Evolutionary conservation across 192 early-diverging fungal genomes (phyloP), one percentile per base, ranked within the genome.

Genomic region (Entomortierella chlamydospora): DNA sequence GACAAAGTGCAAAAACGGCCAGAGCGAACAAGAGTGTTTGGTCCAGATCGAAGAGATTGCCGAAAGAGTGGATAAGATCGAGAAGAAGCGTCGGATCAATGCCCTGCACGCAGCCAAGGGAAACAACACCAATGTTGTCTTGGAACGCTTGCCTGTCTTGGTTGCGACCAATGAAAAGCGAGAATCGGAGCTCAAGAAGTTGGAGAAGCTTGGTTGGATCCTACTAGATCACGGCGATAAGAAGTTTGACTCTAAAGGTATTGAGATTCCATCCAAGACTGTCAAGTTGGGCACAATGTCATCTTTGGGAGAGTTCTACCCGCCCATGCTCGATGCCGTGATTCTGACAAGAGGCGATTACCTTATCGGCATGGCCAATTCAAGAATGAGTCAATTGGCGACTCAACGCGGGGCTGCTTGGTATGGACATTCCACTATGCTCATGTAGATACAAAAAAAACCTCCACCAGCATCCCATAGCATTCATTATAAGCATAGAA

Each of bases 31-130:
- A 42, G 68, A 79, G 0, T 79, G 76, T 37, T 10, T 79, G 26
- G 76, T 79, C 12, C 76, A 79, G 68, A 79, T 79, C 22, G 76
- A 79, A 23, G 49, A 64, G 31, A 79, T 79, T 66, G 76, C 76
- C 20, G 68, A 79, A 29, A 79, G 70, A 42, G 76, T 79, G 20
- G 68, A 79, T 42, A 68, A 54, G 33, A 79, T 79, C 28, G 76
- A 79, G 34, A 70, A 66, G 33, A 1, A 79, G 26, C 56, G 76
- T 13, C 68, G 63, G 34, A 60, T 61, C 31, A 42, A 78, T 57
- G 57, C 52, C 10, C 57, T 79, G 10, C 37, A 37, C 8, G 42
- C 25, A 17, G 37, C n/a, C n/a, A n/a, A n/a, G n/a, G n/a, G 8
- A 2, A 59, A 51, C 18, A 45, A 58, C 30, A 25, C 55, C 11